Evolutionary conservation across 352 stramenopile genomes (phyloP).

Genomic region (Globisporangium spiculum): DNA sequence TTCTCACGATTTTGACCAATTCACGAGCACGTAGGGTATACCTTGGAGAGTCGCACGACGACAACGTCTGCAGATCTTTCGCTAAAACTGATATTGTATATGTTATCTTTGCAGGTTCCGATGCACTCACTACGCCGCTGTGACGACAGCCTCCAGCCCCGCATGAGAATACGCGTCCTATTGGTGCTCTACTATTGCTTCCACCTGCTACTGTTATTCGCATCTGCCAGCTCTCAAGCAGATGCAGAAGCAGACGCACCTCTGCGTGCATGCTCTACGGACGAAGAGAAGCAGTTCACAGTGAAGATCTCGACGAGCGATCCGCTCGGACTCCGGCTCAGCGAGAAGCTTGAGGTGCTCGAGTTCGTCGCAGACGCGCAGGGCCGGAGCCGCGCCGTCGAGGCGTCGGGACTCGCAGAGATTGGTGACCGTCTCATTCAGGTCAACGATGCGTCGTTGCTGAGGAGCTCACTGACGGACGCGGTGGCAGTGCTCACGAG

Average conservation of each 20-base stretch:
- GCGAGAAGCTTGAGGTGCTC: conserved; percentile 57
- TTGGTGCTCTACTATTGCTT: neutral
- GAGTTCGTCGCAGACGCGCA: conserved; percentile 58
- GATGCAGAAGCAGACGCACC: neutral
- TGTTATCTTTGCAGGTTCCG: neutral
- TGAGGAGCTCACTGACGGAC: conserved; percentile 29
- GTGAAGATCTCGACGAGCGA: conserved; percentile 36
- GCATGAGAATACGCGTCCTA: neutral
- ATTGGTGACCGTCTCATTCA: conserved; percentile 60
- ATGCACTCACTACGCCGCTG: too few species aligned
- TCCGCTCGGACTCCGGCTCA: conserved; percentile 57
- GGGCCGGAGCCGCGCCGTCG: conserved; percentile 51
- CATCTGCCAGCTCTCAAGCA: neutral
- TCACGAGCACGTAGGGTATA: too few species aligned
- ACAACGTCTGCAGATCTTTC: too few species aligned
- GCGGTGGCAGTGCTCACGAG: conserved; percentile 39
- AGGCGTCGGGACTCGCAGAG: conserved; percentile 60
- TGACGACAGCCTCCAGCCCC: too few species aligned
- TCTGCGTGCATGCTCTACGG: conserved; percentile 9
- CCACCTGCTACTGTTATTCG: neutral
- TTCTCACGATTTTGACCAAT: neutral
- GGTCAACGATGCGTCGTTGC: conserved; percentile 52
- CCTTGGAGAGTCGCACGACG: too few species aligned
- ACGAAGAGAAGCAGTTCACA: conserved; percentile 44
- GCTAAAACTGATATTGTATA: too few species aligned